Evolutionary conservation across 805 yeast species (phyloP).

Genomic region (Hanseniaspora occidentalis): DNA sequence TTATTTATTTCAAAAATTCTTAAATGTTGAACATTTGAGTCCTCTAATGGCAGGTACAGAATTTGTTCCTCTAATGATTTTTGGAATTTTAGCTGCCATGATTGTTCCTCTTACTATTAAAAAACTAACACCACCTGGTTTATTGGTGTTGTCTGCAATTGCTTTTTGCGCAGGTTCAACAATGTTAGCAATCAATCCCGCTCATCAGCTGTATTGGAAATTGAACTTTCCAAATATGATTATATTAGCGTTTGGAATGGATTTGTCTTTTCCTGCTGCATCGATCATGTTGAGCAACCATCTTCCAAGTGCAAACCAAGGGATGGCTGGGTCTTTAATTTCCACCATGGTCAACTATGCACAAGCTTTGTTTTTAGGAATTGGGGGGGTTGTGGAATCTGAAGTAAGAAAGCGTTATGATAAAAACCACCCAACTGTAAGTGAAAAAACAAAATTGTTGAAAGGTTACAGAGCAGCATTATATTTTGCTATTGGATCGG

Average conservation of each 20-base stretch:
- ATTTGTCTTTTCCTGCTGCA: slow-evolving; percentile 64
- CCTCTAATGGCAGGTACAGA: slow-evolving; percentile 36
- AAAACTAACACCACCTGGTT: slow-evolving; percentile 34
- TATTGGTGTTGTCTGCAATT: slow-evolving; percentile 37
- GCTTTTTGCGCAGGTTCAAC: slow-evolving; percentile 44
- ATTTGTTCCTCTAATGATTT: slow-evolving; percentile 33
- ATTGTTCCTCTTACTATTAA: slow-evolving; percentile 36
- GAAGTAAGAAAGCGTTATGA: slow-evolving; percentile 19
- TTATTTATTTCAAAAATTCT: slow-evolving; percentile 41
- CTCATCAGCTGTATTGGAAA: slow-evolving; percentile 46
- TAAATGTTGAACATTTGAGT: slow-evolving; percentile 37
- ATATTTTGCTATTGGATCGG: not conserved
- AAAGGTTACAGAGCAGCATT: slow-evolving; percentile 1
- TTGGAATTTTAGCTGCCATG: slow-evolving; percentile 46
- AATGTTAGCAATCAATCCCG: slow-evolving; percentile 44
- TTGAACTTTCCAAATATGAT: slow-evolving; percentile 44
- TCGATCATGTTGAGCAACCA: slow-evolving; percentile 47
- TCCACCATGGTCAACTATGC: slow-evolving; percentile 63
- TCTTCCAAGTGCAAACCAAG: slow-evolving; percentile 49
- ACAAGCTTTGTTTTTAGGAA: slow-evolving; percentile 55
- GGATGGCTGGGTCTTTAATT: slow-evolving; percentile 66
- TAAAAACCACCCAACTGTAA: not conserved
- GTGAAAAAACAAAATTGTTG: slow-evolving; percentile 10
- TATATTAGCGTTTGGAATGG: slow-evolving; percentile 62
- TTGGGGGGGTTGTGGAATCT: slow-evolving; percentile 55